Evolutionary conservation across 2,329 filamentous ascomycete genomes (phyloP).

Genomic region (Xylariaceae sp.): DNA sequence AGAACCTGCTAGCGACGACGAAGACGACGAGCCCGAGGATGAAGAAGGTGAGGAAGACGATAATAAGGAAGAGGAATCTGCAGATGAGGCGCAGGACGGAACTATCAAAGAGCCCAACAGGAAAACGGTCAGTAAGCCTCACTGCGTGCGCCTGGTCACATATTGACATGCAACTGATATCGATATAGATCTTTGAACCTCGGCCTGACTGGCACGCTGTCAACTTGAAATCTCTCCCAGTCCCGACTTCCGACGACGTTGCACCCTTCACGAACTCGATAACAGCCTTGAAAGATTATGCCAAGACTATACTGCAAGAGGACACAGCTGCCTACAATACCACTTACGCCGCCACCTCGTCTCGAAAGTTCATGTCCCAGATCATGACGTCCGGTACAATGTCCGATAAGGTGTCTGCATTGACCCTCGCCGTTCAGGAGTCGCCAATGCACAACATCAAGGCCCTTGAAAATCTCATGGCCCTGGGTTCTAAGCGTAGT

Average conservation of each 20-base stretch:
- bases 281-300: slow-evolving; percentile 61
- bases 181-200: slow-evolving; percentile 50
- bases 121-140: slow-evolving; percentile 42
- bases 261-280: slow-evolving; percentile 42
- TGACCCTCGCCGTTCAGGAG: slow-evolving; percentile 92
- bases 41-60: slow-evolving; percentile 28
- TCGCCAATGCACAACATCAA: slow-evolving; percentile 91
- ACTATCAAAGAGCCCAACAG: slow-evolving; percentile 27
- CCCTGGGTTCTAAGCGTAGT: slow-evolving; percentile 85
- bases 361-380: slow-evolving; percentile 92
- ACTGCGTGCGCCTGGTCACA: slow-evolving; percentile 6
- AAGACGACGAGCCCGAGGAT: slow-evolving; percentile 30
- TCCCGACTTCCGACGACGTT: slow-evolving; percentile 42
- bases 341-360: slow-evolving; percentile 74
- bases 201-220: slow-evolving; percentile 55
- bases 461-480: slow-evolving; percentile 79
- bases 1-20: slow-evolving; percentile 35
- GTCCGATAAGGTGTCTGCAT: slow-evolving; percentile 91
- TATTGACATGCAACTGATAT: slow-evolving; percentile 10
- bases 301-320: slow-evolving; percentile 67
- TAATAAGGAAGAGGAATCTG: slow-evolving; percentile 19
- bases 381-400: slow-evolving; percentile 97
- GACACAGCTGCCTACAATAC: slow-evolving; percentile 74
- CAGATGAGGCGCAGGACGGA: slow-evolving; percentile 24
- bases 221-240: slow-evolving; percentile 40